phyloP scores from a whole-genome alignment of 164 flowering plant species.

The Liquidambar formosana region DNA sequence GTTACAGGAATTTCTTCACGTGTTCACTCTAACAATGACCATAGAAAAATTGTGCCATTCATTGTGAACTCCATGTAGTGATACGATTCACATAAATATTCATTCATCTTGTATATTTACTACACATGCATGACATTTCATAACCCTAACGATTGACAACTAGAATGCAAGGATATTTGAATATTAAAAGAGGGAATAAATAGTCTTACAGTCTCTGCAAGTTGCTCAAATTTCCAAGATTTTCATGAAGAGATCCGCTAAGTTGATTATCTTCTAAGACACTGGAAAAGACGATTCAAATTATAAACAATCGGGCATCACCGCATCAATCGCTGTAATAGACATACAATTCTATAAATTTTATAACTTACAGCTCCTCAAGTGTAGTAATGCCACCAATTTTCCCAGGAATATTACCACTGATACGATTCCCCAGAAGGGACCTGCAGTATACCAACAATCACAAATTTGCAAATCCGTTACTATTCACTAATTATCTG shows the following conservation, averaged over 20 bases:
- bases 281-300: conserved; percentile 27
- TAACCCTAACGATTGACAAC: no score
- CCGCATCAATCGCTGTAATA: neutral
- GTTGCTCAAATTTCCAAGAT: conserved; percentile 49
- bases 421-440: conserved; percentile 62
- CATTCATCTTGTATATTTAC: no score
- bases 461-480: neutral
- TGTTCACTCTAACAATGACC: no score
- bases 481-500: neutral
- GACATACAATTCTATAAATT: neutral
- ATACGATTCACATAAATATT: no score
- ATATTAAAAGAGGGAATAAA: no score
- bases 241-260: conserved; percentile 43
- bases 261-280: conserved; percentile 57
- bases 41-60: no score
- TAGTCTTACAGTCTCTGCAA: conserved; percentile 56
- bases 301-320: neutral
- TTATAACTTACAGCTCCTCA: no score
- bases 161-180: no score
- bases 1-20: no score
- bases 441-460: conserved; percentile 38
- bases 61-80: no score
- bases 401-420: conserved; percentile 58
- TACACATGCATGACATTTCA: no score
- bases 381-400: no score